Conservation (phyloP, 495 filamentous ascomycete genomes). For the Pyronema omphalodes region DNA sequence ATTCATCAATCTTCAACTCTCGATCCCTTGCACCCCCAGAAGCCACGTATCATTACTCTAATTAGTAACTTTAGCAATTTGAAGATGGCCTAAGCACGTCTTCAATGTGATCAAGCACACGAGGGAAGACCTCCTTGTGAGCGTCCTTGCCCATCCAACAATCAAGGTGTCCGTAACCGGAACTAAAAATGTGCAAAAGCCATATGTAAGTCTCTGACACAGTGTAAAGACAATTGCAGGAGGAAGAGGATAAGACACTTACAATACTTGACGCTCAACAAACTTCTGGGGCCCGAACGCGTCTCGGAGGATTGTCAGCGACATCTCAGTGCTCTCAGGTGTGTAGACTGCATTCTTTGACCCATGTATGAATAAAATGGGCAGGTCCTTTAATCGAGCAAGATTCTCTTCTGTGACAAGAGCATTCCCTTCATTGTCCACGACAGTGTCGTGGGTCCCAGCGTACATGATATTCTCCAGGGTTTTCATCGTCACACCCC, state of each 20-base stretch:
- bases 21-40: neutral
- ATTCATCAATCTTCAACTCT: neutral
- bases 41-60: neutral
- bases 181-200: constrained; percentile 8
- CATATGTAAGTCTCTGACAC: neutral
- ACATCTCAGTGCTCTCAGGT: constrained; percentile 38
- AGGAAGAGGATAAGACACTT: neutral
- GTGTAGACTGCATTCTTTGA: constrained; percentile 40
- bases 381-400: constrained; percentile 33
- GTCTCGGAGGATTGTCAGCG: constrained; percentile 38
- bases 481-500: constrained; percentile 41
- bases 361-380: constrained; percentile 41
- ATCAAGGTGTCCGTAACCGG: constrained; percentile 50
- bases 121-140: constrained; percentile 44
- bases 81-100: constrained; percentile 23
- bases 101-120: constrained; percentile 37
- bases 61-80: neutral
- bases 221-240: neutral
- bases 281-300: constrained; percentile 35
- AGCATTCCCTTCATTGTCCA: constrained; percentile 28
- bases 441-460: constrained; percentile 35
- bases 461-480: constrained; percentile 40
- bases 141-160: constrained; percentile 46
- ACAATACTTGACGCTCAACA: constrained; percentile 31
- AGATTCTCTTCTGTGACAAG: constrained; percentile 36